Percentiles rank a stretch among this genome's conserved stretches.
Conservation (phyloP, 768 basidiomycete species). For the Pulveroboletus sp. region DNA sequence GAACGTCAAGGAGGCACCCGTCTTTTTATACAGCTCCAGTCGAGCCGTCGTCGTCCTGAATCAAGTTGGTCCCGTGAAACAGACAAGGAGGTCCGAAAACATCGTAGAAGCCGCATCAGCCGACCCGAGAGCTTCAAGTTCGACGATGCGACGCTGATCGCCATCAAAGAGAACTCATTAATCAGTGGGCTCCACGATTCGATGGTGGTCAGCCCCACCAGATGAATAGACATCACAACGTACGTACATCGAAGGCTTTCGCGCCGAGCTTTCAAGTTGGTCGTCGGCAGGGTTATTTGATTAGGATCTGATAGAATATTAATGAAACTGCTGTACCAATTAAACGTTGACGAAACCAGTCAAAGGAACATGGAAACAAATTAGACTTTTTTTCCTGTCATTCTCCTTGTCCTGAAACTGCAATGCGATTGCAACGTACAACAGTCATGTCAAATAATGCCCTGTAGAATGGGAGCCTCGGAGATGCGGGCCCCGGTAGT, state of each 20-base stretch:
- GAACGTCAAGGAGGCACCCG: background rate
- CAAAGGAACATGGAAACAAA: background rate
- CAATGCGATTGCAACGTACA: no score
- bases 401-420: background rate
- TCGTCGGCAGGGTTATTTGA: background rate
- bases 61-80: background rate
- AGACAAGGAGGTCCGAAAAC: background rate
- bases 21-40: no score
- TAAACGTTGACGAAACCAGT: no score
- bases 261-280: background rate
- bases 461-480: background rate
- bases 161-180: background rate
- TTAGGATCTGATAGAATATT: no score
- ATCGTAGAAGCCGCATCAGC: background rate
- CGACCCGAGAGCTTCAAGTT: background rate
- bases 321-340: no score
- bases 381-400: background rate
- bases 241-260: background rate
- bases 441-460: no score
- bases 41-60: no score
- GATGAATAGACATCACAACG: background rate
- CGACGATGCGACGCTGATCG: background rate
- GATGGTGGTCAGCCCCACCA: background rate
- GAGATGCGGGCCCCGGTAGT: background rate
- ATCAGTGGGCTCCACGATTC: background rate